A percentile compares a stretch with the other conserved stretches of the same genome.
Conservation (phyloP, 192 early-diverging fungal species). For the Entomortierella chlamydospora region DNA sequence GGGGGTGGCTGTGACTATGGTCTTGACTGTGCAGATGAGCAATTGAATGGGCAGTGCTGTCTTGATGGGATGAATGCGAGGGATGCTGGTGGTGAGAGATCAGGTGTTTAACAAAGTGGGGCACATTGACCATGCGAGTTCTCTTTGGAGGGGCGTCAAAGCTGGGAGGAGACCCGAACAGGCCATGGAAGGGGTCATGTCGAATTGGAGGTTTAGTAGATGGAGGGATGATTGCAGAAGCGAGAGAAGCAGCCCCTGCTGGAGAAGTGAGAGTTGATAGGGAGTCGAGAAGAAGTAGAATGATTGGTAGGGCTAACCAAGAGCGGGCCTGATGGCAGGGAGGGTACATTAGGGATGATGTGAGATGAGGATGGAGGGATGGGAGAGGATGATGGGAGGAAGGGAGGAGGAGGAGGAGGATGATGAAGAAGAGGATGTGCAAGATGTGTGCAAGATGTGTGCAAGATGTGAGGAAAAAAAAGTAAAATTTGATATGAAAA, state of each 20-base stretch:
- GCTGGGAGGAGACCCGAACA: conserved; percentile 7
- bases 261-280: not conserved
- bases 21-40: not conserved
- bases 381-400: not conserved
- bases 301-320: not conserved
- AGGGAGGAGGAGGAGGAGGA: not conserved
- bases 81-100: not conserved
- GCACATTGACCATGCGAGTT: conserved; percentile 19
- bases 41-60: not conserved
- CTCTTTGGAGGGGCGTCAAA: not conserved
- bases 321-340: not conserved
- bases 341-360: not conserved
- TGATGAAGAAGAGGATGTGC: not conserved
- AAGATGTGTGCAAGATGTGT: no score
- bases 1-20: not conserved
- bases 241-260: not conserved
- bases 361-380: not conserved
- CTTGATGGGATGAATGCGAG: not conserved
- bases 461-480: no score
- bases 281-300: not conserved
- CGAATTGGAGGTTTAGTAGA: not conserved
- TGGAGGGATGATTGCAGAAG: not conserved
- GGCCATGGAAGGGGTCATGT: conserved; percentile 30
- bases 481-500: no score
- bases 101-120: conserved; percentile 43